A percentile compares a stretch with the other conserved stretches of the same genome.
These are phyloP conservation scores for Dipteronia dyeriana DNA, from an alignment of 345 rosid genomes.

Conservation along the genomic window DNA sequence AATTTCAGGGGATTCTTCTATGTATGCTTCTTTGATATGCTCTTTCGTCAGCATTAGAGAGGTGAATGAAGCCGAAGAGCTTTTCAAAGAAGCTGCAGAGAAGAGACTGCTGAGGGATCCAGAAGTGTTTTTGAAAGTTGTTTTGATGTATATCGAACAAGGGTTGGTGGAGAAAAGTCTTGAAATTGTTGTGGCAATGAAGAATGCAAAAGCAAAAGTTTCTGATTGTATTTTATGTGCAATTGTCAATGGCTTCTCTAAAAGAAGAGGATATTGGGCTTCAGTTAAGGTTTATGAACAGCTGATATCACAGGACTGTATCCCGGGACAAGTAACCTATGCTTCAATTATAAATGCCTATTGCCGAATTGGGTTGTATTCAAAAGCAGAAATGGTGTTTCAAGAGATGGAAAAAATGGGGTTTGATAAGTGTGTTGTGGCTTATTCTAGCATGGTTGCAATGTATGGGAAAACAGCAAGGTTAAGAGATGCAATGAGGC, in stretches of 20 bases:
- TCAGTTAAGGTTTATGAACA: slow-evolving; percentile 55
- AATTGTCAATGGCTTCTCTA: slow-evolving; percentile 66
- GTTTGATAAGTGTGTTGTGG: slow-evolving; percentile 74
- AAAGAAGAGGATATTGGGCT: slow-evolving; percentile 58
- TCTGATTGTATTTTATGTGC: slow-evolving; percentile 81
- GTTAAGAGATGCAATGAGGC: slow-evolving; percentile 62
- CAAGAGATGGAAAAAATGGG: slow-evolving; percentile 72
- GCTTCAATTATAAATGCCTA: slow-evolving; percentile 72
- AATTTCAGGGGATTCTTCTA: slow-evolving; percentile 37
- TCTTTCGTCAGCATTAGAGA: slow-evolving; percentile 50
- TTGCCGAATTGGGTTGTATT: slow-evolving; percentile 51
- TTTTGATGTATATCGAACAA: slow-evolving; percentile 65
- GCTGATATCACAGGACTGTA: slow-evolving; percentile 47
- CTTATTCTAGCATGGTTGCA: slow-evolving; percentile 73
- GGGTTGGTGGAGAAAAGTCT: slow-evolving; percentile 62
- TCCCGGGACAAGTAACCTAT: slow-evolving; percentile 89
- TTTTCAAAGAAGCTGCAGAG: slow-evolving; percentile 60
- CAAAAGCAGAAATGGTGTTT: slow-evolving; percentile 63
- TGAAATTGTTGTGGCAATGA: slow-evolving; percentile 59
- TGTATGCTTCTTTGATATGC: slow-evolving; percentile 58
- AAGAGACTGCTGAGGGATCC: slow-evolving; percentile 63
- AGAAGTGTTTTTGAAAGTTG: slow-evolving; percentile 67
- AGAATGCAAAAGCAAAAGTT: slow-evolving; percentile 43
- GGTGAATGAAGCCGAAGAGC: slow-evolving; percentile 46
- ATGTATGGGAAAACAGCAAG: slow-evolving; percentile 78